Evolutionary conservation across 768 basidiomycete species (phyloP).

Genomic region (Cubamyces sp.): DNA sequence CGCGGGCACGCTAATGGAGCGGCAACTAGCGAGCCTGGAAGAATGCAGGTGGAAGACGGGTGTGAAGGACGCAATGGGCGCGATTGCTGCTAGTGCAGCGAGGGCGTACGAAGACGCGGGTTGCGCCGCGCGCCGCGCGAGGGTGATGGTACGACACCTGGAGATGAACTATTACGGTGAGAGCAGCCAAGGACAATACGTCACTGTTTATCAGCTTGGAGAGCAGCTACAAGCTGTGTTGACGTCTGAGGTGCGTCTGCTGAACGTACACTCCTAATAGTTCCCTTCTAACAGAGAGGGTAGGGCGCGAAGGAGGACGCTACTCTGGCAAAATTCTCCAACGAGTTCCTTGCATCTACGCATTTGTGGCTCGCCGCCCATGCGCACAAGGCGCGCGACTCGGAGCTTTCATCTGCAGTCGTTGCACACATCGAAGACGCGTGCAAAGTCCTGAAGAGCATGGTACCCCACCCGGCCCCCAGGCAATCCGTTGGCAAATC

Average conservation of each 20-base stretch:
- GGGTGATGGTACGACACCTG: conserved; percentile 57
- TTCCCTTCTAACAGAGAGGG: not conserved
- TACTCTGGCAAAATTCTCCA: conserved; percentile 33
- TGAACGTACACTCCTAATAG: not conserved
- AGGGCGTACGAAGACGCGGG: conserved; percentile 49
- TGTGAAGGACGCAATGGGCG: conserved; percentile 43
- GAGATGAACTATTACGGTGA: conserved; percentile 51
- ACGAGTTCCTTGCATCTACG: conserved; percentile 56
- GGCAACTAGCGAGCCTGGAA: conserved; percentile 62
- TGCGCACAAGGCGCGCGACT: conserved; percentile 56
- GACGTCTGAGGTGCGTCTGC: conserved; percentile 42
- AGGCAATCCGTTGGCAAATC: conserved; percentile 19
- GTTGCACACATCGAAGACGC: conserved; percentile 58
- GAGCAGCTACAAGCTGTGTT: conserved; percentile 48
- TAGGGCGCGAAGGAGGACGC: conserved; percentile 39
- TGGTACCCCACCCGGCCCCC: conserved; percentile 32
- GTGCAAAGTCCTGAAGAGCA: conserved; percentile 48
- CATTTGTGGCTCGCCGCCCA: conserved; percentile 77
- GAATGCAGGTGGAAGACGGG: conserved; percentile 61
- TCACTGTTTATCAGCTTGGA: conserved; percentile 39
- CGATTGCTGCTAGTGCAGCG: conserved; percentile 53
- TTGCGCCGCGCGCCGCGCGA: conserved; percentile 62
- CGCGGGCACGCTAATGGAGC: conserved; percentile 60
- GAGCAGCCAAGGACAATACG: conserved; percentile 7
- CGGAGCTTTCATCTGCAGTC: conserved; percentile 49